Conservation (phyloP, 202 grass and related monocot species). For the Bolboschoenoplectus hybrid region DNA sequence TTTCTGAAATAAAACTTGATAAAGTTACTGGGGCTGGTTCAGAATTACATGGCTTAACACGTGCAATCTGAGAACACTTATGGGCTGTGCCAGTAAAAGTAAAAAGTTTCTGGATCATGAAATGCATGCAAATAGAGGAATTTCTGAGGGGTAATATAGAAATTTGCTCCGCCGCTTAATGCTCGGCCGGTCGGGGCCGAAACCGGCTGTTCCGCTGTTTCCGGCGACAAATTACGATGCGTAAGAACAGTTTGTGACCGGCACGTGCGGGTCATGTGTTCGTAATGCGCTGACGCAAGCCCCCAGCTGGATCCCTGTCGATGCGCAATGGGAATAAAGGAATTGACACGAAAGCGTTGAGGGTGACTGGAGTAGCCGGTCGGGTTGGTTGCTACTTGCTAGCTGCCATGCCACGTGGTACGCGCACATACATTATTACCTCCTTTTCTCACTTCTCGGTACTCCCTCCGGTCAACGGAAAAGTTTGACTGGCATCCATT, state of each 20-base stretch:
- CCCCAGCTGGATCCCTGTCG: not conserved
- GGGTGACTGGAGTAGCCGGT: slow-evolving; percentile 30
- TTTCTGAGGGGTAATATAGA: not conserved
- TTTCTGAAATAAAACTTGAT: no score
- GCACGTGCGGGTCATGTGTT: not conserved
- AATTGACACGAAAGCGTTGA: not conserved
- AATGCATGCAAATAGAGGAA: not conserved
- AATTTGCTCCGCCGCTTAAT: not conserved
- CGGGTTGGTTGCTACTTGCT: not conserved
- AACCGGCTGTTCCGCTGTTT: slow-evolving; percentile 25
- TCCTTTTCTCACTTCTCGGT: not conserved
- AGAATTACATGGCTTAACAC: not conserved
- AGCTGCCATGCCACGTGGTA: slow-evolving; percentile 26
- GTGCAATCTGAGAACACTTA: not conserved
- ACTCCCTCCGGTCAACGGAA: not conserved
- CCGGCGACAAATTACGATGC: slow-evolving; percentile 35
- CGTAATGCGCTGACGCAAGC: not conserved
- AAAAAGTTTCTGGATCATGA: no score
- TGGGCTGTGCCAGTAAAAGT: not conserved
- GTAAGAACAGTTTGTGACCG: not conserved
- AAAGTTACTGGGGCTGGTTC: not conserved
- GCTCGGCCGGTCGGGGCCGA: not conserved
- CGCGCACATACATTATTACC: not conserved
- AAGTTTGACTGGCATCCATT: no score
- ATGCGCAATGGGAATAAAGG: not conserved